Evolutionary conservation across 352 stramenopile genomes (phyloP), one percentile per base, ranked within the genome.

Genomic region (Phytopythium delawarense): DNA sequence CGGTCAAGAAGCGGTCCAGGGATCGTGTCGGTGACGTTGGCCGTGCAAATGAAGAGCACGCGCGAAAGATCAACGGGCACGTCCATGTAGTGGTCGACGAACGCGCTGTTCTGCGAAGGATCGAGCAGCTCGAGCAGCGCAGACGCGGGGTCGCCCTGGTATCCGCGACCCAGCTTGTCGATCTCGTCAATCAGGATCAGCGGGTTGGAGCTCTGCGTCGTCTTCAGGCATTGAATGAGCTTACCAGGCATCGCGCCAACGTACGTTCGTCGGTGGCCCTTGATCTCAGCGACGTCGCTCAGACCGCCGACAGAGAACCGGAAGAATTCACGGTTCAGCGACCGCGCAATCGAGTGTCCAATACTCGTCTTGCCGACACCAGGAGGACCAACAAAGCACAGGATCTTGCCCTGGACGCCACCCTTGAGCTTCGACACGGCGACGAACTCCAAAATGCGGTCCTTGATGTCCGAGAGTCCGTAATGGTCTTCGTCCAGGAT

Each of bases 381-480:
- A 51, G 96, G 94, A 30, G 97, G 96, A 6, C 96, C 97, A 15
- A 96, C 91, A 39, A 99, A 91, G 65, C 96, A 99, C 18, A 99
- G 70, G 56, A 99, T 99, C 72, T 99, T 99, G 44, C 98, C 97
- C 71, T 99, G 92, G 2, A 99, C 92, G 54, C 87, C 87, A 28
- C 97, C 96, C 65, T 89, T 90, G 7, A 99, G 79, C 71, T 99
- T 99, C 9, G 96, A 97, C 13, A 99, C 96, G 2, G 98, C 97
- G 64, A 99, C 98, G 66, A 99, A 99, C 79, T 99, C 95, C 21
- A 99, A 77, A 62, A 99, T 99, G 20, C 96, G 97, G 60, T 99
- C 92, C 74, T 99, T 99, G 59, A 99, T 98, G 71, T 99, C 96
- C 39, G 97, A 88, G 28, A 99, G 86, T 2, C 97, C 97, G 72